phyloP scores from a whole-genome alignment of 2,329 filamentous ascomycete species.

The Mycosphaerella sp. region DNA sequence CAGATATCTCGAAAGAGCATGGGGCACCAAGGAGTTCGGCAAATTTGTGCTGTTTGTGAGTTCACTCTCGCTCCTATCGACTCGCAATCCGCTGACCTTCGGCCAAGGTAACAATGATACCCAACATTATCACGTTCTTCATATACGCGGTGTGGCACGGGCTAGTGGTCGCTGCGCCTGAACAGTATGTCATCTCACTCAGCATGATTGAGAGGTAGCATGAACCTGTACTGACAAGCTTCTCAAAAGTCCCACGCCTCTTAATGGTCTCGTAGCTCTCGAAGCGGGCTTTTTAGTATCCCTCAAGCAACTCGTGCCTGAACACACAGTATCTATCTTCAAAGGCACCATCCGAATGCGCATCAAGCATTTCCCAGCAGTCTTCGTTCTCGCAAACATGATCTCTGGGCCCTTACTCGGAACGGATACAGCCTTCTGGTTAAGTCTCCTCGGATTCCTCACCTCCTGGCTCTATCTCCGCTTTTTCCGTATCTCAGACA shows the following conservation, averaged over 20 bases:
- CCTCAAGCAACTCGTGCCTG: constrained; percentile 94
- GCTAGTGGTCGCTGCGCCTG: constrained; percentile 57
- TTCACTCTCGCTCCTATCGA: background rate
- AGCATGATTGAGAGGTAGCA: no score
- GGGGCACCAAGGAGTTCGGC: constrained; percentile 84
- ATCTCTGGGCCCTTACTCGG: constrained; percentile 58
- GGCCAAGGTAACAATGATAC: constrained; percentile 57
- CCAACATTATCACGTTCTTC: constrained; percentile 69
- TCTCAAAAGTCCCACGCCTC: constrained; percentile 57
- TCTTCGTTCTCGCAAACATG: constrained; percentile 65
- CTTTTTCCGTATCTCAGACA: constrained; percentile 71
- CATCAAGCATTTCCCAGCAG: constrained; percentile 62
- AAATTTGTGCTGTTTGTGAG: constrained; percentile 68
- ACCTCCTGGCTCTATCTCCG: constrained; percentile 92
- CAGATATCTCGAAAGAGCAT: constrained; percentile 89
- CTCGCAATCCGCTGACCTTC: background rate
- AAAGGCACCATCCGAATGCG: constrained; percentile 81
- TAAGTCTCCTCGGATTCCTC: constrained; percentile 74
- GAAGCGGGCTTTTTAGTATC: constrained; percentile 93
- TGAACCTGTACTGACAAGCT: constrained; percentile 2
- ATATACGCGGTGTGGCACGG: constrained; percentile 68
- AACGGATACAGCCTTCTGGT: constrained; percentile 70
- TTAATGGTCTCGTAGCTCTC: constrained; percentile 81
- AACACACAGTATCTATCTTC: constrained; percentile 93
- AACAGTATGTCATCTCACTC: constrained; percentile 52